Conservation (phyloP, 140 eudicot genomes). For the Flaveria floridana region DNA sequence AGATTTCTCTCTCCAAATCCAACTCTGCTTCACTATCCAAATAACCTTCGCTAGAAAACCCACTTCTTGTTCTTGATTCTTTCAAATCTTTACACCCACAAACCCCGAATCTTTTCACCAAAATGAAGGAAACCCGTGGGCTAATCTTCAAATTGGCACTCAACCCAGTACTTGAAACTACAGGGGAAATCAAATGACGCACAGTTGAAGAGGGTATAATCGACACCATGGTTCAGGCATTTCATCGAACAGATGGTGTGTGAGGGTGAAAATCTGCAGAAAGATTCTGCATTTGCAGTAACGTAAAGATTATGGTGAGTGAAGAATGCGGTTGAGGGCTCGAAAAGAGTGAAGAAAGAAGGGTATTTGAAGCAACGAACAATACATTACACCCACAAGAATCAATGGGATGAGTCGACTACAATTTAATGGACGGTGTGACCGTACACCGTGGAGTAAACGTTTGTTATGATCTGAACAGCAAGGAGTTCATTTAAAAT, state of each 20-base stretch:
- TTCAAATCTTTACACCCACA: conserved; percentile 26
- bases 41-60: conserved; percentile 35
- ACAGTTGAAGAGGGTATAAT: conserved; percentile 33
- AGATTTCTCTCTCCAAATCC: conserved; percentile 57
- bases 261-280: conserved; percentile 8
- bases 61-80: conserved; percentile 25
- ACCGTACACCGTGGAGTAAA: conserved; percentile 25
- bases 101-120: conserved; percentile 10
- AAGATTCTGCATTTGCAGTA: conserved; percentile 20
- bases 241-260: conserved; percentile 60
- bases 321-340: not conserved
- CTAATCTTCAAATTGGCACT: conserved; percentile 24
- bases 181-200: conserved; percentile 34
- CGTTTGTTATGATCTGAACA: not conserved
- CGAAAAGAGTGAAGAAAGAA: conserved; percentile 21
- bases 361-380: conserved; percentile 54
- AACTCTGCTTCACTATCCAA: conserved; percentile 40
- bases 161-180: conserved; percentile 23
- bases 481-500: too few species aligned
- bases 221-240: conserved; percentile 81
- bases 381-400: conserved; percentile 3
- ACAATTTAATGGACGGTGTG: conserved; percentile 12
- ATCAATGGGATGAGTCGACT: not conserved
- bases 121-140: conserved; percentile 13
- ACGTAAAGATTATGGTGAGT: not conserved